Conservation (phyloP, 108 stramenopile species). For the Cylindrotheca closterium region DNA sequence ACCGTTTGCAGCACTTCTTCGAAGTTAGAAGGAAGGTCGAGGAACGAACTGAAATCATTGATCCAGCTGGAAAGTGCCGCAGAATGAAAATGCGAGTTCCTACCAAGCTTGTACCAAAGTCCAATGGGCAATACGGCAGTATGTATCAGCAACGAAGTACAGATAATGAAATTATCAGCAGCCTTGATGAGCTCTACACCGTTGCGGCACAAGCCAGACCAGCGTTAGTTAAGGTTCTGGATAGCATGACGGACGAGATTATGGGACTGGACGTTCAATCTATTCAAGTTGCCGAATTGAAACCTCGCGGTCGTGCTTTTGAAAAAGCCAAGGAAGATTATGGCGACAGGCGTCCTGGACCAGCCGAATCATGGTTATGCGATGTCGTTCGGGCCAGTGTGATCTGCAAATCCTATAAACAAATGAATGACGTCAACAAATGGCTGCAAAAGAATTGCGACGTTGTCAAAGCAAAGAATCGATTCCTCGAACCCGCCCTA, state of each 20-base stretch:
- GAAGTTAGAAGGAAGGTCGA: slow-evolving; percentile 29
- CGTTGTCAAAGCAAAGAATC: slow-evolving; percentile 30
- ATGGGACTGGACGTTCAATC: slow-evolving; percentile 17
- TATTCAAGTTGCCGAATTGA: slow-evolving; percentile 11
- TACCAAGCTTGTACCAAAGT: slow-evolving; percentile 20
- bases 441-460: slow-evolving; percentile 24
- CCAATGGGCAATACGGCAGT: slow-evolving; percentile 20
- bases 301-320: slow-evolving; percentile 28
- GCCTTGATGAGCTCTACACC: slow-evolving; percentile 34
- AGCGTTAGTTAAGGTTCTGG: slow-evolving; percentile 16
- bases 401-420: slow-evolving; percentile 33
- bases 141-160: slow-evolving; percentile 28
- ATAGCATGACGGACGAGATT: slow-evolving; percentile 17
- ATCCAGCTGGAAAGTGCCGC: slow-evolving; percentile 24
- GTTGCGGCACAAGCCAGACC: slow-evolving; percentile 16
- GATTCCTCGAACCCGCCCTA: slow-evolving; percentile 29
- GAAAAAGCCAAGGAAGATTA: slow-evolving; percentile 35
- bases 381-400: slow-evolving; percentile 28
- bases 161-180: slow-evolving; percentile 15
- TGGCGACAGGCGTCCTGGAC: slow-evolving; percentile 16
- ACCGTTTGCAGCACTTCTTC: slow-evolving; percentile 34
- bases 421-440: slow-evolving; percentile 36
- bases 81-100: slow-evolving; percentile 21
- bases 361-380: slow-evolving; percentile 41
- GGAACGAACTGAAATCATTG: slow-evolving; percentile 23